Conservation (phyloP, 73 alveolate species). For the Paraurostyla sp. region DNA sequence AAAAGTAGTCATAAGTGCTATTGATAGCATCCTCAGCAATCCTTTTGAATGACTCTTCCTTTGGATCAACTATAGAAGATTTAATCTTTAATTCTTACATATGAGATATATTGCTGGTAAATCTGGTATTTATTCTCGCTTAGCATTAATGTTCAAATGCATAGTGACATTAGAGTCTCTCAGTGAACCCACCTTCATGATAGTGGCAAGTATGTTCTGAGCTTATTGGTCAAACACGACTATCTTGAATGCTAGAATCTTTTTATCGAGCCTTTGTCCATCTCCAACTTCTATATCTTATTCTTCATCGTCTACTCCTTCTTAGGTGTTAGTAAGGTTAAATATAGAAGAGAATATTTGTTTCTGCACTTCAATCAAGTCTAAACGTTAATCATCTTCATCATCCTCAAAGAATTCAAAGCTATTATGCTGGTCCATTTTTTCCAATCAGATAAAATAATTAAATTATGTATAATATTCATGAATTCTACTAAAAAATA, state of each 20-base stretch:
- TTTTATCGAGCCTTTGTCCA: slow-evolving; percentile 26
- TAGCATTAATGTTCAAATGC: slow-evolving; percentile 55
- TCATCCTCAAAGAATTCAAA: slow-evolving; percentile 57
- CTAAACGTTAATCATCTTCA: slow-evolving; percentile 22
- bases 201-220: slow-evolving; percentile 43
- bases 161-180: slow-evolving; percentile 71
- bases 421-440: slow-evolving; percentile 52
- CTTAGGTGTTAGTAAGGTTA: neutral
- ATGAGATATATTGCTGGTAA: slow-evolving; percentile 58
- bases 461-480: too few relatives aligned
- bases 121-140: slow-evolving; percentile 65
- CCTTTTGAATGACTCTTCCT: slow-evolving; percentile 24
- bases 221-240: slow-evolving; percentile 51
- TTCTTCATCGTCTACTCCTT: slow-evolving; percentile 26
- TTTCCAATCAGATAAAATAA: too few relatives aligned
- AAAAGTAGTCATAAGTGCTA: slow-evolving; percentile 58
- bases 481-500: too few relatives aligned
- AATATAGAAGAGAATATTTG: neutral
- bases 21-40: slow-evolving; percentile 53
- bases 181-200: slow-evolving; percentile 66
- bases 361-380: slow-evolving; percentile 8
- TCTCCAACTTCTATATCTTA: slow-evolving; percentile 7
- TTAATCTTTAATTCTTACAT: neutral
- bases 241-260: slow-evolving; percentile 45
- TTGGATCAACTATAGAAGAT: slow-evolving; percentile 46